Evolutionary conservation across 2,329 filamentous ascomycete genomes (phyloP).

Genomic region (Paraphoma chrysanthemicola): DNA sequence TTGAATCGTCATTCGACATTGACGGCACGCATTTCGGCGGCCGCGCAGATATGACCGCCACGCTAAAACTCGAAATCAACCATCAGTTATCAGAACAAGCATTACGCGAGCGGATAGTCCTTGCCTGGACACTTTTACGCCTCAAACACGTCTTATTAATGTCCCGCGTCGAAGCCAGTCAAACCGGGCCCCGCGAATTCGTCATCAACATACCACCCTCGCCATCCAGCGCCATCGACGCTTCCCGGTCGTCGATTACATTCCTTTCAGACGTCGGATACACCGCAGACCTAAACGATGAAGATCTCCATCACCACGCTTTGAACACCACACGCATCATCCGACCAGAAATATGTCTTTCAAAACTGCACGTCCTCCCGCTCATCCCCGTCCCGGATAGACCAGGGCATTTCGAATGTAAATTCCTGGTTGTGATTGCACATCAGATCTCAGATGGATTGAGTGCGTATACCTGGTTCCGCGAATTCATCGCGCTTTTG

Average conservation of each 20-base stretch:
- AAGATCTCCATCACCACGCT: conserved; percentile 51
- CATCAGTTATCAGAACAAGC: conserved; percentile 35
- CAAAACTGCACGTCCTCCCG: conserved; percentile 51
- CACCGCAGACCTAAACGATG: conserved; percentile 40
- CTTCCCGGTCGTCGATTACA: conserved; percentile 20
- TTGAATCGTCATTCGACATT: conserved; percentile 54
- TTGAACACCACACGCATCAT: conserved; percentile 51
- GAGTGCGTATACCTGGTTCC: conserved; percentile 51
- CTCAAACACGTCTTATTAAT: conserved; percentile 50
- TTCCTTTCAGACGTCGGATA: conserved; percentile 47
- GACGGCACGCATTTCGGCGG: conserved; percentile 55
- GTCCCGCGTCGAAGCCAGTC: conserved; percentile 34
- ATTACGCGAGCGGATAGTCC: conserved; percentile 43
- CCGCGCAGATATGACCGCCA: conserved; percentile 53
- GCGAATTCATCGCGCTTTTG: conserved; percentile 45
- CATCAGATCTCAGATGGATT: conserved; percentile 57
- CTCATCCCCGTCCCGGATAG: conserved; percentile 24
- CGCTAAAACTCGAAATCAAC: conserved; percentile 46
- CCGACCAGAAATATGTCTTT: conserved; percentile 45
- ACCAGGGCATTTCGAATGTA: conserved; percentile 29
- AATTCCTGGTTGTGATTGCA: conserved; percentile 50
- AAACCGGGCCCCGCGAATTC: conserved; percentile 36
- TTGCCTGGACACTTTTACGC: conserved; percentile 51
- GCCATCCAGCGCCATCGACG: conserved; percentile 2
- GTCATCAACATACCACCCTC: conserved; percentile 39